Conservation (phyloP, 352 stramenopile species). For the Globisporangium perplexum region DNA sequence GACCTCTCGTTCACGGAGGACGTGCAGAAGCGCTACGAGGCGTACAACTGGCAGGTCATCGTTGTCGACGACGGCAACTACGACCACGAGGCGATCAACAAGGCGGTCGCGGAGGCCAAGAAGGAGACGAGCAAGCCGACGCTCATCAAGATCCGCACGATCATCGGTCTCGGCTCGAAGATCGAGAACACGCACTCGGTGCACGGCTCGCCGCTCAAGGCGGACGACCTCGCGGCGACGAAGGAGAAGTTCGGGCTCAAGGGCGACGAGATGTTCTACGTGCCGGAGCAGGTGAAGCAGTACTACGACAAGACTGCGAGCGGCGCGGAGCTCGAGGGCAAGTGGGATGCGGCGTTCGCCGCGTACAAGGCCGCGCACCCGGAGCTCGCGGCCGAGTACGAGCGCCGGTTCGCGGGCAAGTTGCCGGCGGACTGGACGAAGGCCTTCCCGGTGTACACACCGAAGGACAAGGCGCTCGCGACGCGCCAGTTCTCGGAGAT, state of each 20-base stretch:
- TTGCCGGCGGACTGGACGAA: conserved; percentile 91
- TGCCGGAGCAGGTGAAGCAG: conserved; percentile 92
- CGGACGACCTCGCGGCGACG: conserved; percentile 88
- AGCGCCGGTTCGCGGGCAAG: conserved; percentile 90
- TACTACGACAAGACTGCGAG: conserved; percentile 85
- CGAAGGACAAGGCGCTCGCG: conserved; percentile 86
- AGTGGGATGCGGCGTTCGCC: conserved; percentile 91
- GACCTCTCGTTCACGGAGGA: conserved; percentile 98
- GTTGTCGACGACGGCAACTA: conserved; percentile 93
- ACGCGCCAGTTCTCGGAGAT: conserved; percentile 95
- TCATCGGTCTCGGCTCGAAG: conserved; percentile 95
- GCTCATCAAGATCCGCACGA: conserved; percentile 98
- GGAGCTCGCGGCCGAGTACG: conserved; percentile 92
- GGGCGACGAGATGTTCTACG: conserved; percentile 89
- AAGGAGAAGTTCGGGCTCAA: conserved; percentile 93
- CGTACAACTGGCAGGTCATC: conserved; percentile 98
- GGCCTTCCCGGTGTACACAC: conserved; percentile 89
- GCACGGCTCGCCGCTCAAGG: conserved; percentile 96
- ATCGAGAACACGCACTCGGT: conserved; percentile 90
- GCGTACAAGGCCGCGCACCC: conserved; percentile 90
- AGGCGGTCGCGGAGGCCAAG: conserved; percentile 94
- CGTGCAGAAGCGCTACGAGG: conserved; percentile 96
- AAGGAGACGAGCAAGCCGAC: conserved; percentile 94
- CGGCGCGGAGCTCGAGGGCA: conserved; percentile 67
- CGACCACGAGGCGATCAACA: conserved; percentile 90